phyloP scores from a whole-genome alignment of 1,284 basidiomycete genomes.

The Cutaneotrichosporon sp. region DNA sequence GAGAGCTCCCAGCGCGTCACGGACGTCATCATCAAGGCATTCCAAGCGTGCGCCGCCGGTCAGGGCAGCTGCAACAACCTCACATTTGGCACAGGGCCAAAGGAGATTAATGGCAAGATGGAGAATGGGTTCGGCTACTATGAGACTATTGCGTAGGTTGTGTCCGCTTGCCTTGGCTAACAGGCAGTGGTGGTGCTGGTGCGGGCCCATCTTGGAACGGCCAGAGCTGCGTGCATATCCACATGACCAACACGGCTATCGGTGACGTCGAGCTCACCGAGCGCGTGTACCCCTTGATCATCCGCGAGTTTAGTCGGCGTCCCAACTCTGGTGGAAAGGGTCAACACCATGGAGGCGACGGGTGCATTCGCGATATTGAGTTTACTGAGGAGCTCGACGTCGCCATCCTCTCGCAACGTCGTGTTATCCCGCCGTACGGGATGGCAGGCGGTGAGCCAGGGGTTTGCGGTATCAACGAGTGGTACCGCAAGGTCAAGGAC shows the following conservation, averaged over 20 bases:
- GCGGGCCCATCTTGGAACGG: slow-evolving; percentile 89
- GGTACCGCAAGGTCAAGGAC: slow-evolving; percentile 49
- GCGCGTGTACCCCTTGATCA: slow-evolving; percentile 67
- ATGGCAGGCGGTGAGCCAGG: slow-evolving; percentile 77
- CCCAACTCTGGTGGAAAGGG: slow-evolving; percentile 65
- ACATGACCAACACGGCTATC: slow-evolving; percentile 36
- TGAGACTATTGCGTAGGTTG: slow-evolving; percentile 71
- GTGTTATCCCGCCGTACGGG: slow-evolving; percentile 85
- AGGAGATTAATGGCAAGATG: slow-evolving; percentile 62
- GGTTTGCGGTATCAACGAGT: slow-evolving; percentile 73
- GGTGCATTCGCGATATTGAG: slow-evolving; percentile 80
- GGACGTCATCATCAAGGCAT: slow-evolving; percentile 89
- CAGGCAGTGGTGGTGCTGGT: slow-evolving; percentile 71
- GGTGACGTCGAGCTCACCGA: slow-evolving; percentile 43
- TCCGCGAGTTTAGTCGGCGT: slow-evolving; percentile 76
- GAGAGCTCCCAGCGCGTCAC: slow-evolving; percentile 89
- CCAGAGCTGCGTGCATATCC: slow-evolving; percentile 35
- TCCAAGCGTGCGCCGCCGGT: slow-evolving; percentile 84
- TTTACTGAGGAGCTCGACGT: slow-evolving; percentile 79
- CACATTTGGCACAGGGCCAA: slow-evolving; percentile 66
- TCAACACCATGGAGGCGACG: slow-evolving; percentile 75
- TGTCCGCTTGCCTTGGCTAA: background rate
- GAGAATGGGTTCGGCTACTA: slow-evolving; percentile 88
- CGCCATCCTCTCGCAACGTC: slow-evolving; percentile 66
- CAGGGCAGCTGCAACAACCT: slow-evolving; percentile 79